Percentiles rank a stretch among this genome's conserved stretches.
Evolutionary conservation across 148 eudicot species (phyloP).

Genomic region (Bassia scoparia): DNA sequence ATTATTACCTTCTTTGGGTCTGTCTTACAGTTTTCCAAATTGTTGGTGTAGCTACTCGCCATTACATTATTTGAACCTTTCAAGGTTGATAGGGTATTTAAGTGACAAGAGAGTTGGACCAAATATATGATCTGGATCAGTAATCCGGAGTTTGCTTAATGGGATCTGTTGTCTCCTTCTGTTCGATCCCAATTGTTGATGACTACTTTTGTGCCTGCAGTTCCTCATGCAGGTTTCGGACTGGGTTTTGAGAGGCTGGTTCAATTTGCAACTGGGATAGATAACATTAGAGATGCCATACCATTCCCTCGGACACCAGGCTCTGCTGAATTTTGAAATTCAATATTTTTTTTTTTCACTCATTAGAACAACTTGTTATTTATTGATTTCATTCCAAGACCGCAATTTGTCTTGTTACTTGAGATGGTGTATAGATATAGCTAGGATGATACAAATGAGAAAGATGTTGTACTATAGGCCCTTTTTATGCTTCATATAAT

Average conservation of each 20-base stretch:
- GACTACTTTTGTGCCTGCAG: conserved; percentile 35
- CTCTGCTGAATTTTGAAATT: conserved; percentile 78
- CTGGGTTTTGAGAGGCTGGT: conserved; percentile 97
- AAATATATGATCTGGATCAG: not conserved
- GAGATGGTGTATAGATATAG: not conserved
- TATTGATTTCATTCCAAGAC: not conserved
- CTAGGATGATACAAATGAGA: not conserved
- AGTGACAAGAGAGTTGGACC: not conserved
- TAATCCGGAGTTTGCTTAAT: not conserved
- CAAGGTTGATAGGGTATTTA: not conserved
- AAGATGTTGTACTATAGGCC: not conserved
- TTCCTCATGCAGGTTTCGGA: conserved; percentile 98
- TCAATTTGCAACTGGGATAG: conserved; percentile 94
- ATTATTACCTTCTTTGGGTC: not conserved
- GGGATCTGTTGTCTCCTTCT: not conserved
- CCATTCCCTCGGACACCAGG: conserved; percentile 96
- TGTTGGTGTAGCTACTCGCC: not conserved
- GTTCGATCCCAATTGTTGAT: conserved; percentile 10
- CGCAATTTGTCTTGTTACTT: not conserved
- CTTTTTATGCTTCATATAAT: not conserved
- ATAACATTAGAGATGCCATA: conserved; percentile 89
- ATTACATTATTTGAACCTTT: too few species aligned
- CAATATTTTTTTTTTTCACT: not conserved
- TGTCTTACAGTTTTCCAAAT: not conserved
- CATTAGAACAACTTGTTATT: not conserved